Evolutionary conservation across 495 filamentous ascomycete species (phyloP).

Genomic region (Astrothelium macrocarpum): DNA sequence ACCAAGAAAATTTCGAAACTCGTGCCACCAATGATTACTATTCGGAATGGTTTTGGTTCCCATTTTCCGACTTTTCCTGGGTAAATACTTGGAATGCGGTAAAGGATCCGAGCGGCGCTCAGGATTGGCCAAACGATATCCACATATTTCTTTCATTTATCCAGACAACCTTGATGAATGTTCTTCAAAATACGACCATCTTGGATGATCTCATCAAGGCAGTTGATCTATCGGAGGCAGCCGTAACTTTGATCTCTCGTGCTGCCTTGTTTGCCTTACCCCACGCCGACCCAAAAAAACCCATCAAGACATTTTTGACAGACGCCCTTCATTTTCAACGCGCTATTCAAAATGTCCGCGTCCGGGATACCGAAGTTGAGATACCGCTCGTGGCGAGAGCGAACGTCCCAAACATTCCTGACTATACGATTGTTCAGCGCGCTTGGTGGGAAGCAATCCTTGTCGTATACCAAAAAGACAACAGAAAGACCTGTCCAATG

Average conservation of each 20-base stretch:
- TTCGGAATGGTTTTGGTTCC: conserved; percentile 48
- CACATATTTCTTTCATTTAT: conserved; percentile 28
- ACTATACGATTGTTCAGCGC: conserved; percentile 36
- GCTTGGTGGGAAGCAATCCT: conserved; percentile 48
- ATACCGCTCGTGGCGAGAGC: conserved; percentile 36
- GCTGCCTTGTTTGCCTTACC: conserved; percentile 34
- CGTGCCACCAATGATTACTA: conserved; percentile 40
- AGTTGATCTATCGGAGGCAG: conserved; percentile 12
- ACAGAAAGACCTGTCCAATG: conserved; percentile 31
- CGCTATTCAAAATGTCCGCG: conserved; percentile 44
- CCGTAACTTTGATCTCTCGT: conserved; percentile 19
- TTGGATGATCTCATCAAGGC: conserved; percentile 12
- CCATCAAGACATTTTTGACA: conserved; percentile 38
- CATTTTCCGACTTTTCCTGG: conserved; percentile 39
- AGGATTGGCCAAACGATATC: conserved; percentile 35
- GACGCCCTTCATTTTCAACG: conserved; percentile 46
- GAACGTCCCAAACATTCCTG: conserved; percentile 31
- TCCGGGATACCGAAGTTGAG: conserved; percentile 42
- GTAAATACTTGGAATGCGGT: conserved; percentile 43
- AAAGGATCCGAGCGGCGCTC: conserved; percentile 24
- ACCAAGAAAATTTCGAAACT: conserved; percentile 42
- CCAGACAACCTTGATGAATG: not conserved
- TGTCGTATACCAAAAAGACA: conserved; percentile 32
- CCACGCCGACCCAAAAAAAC: conserved; percentile 25
- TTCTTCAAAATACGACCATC: conserved; percentile 34